phyloP scores from a whole-genome alignment of 2,329 filamentous ascomycete species.

The Penicillium sp. region DNA sequence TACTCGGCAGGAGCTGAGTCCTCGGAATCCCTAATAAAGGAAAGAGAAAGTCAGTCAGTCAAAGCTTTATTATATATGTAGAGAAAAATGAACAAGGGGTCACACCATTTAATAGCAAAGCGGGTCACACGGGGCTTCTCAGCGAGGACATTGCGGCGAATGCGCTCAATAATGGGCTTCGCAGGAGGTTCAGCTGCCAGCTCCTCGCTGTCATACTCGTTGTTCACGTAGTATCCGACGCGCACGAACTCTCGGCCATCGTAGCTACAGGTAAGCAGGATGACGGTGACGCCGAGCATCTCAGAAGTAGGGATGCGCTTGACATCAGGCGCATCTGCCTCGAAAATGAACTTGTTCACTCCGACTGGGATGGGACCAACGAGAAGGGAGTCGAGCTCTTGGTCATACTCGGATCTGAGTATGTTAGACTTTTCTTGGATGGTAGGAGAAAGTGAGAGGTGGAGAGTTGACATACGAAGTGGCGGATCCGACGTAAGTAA shows the following conservation, averaged over 20 bases:
- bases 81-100: slow-evolving; percentile 15
- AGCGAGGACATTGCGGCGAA: slow-evolving; percentile 86
- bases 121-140: slow-evolving; percentile 97
- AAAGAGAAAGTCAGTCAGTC: slow-evolving; percentile 1
- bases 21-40: slow-evolving; percentile 78
- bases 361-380: slow-evolving; percentile 97
- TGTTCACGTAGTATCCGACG: slow-evolving; percentile 99
- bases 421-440: slow-evolving; percentile 22
- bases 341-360: slow-evolving; percentile 98
- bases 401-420: slow-evolving; percentile 88
- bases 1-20: slow-evolving; percentile 93
- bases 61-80: background rate
- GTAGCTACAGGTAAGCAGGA: slow-evolving; percentile 94
- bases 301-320: slow-evolving; percentile 89
- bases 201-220: slow-evolving; percentile 93
- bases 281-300: slow-evolving; percentile 94
- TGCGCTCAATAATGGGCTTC: slow-evolving; percentile 89
- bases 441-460: background rate
- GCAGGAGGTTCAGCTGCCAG: slow-evolving; percentile 84
- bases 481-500: slow-evolving; percentile 97
- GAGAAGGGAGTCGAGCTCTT: slow-evolving; percentile 94
- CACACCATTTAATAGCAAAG: slow-evolving; percentile 96
- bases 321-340: slow-evolving; percentile 88
- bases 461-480: slow-evolving; percentile 69
- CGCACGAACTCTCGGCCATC: slow-evolving; percentile 95